Conservation (phyloP, 1,284 basidiomycete genomes). For the Schizopora paradoxa region DNA sequence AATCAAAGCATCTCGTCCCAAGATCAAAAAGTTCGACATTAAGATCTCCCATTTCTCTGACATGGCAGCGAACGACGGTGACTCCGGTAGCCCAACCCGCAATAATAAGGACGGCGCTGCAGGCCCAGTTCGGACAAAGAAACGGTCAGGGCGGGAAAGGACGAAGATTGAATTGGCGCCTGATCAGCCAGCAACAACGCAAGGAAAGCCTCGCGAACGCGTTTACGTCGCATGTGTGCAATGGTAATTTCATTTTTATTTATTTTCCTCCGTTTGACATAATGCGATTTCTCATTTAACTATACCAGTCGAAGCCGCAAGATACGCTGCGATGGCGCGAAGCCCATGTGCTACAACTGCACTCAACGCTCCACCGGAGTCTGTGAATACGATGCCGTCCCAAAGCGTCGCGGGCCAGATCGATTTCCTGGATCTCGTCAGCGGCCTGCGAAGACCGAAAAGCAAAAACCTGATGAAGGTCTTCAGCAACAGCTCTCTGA, state of each 20-base stretch:
- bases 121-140: conserved; percentile 10
- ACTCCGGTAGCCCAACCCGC: background rate
- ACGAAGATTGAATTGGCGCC: conserved; percentile 57
- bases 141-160: conserved; percentile 43
- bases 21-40: conserved; percentile 1
- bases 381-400: conserved; percentile 60
- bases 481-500: too few relatives aligned
- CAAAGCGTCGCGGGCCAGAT: conserved; percentile 49
- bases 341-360: conserved; percentile 70
- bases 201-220: conserved; percentile 63
- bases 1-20: background rate
- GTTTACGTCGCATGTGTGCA: conserved; percentile 76
- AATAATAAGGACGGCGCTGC: background rate
- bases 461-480: background rate
- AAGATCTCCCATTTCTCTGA: background rate
- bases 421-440: conserved; percentile 14
- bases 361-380: conserved; percentile 37
- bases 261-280: conserved; percentile 1
- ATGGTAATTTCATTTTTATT: conserved; percentile 40
- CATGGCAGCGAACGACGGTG: background rate
- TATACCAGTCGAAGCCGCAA: conserved; percentile 62
- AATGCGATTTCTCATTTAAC: conserved; percentile 6
- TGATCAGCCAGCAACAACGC: conserved; percentile 70
- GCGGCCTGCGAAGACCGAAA: conserved; percentile 2
- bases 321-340: conserved; percentile 75